These are phyloP conservation scores for Marchantia polymorpha DNA, from an alignment of 225 moss, liverwort and hornwort genomes.

Conservation along the genomic window DNA sequence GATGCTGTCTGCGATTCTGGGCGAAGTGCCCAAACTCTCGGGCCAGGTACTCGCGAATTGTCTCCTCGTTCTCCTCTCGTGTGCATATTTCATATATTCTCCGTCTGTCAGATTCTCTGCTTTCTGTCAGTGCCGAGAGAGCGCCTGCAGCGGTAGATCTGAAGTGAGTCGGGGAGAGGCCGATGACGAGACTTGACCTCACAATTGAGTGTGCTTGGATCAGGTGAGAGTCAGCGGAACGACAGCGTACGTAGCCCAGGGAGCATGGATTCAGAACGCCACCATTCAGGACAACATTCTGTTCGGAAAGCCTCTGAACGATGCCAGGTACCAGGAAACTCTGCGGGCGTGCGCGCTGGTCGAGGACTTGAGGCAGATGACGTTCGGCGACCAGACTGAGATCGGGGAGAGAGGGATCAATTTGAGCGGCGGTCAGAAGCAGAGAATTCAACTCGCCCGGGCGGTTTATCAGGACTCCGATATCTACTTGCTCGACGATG, in stretches of 20 bases:
- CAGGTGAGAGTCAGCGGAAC: conserved; percentile 34
- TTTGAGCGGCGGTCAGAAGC: conserved; percentile 60
- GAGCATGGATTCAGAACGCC: conserved; percentile 56
- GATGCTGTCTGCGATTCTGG: conserved; percentile 44
- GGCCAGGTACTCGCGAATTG: conserved; percentile 36
- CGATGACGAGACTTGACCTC: background rate
- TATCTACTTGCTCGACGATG: conserved; percentile 53
- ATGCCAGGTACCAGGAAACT: conserved; percentile 30
- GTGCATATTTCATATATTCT: too few species aligned
- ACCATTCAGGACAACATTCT: conserved; percentile 52
- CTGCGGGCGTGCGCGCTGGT: conserved; percentile 39
- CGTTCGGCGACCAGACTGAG: conserved; percentile 55
- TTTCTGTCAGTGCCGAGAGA: too few species aligned
- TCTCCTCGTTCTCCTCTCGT: too few species aligned
- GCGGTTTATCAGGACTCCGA: conserved; percentile 56
- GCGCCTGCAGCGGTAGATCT: too few species aligned
- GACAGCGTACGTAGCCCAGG: conserved; percentile 49
- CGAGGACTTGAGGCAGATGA: conserved; percentile 42
- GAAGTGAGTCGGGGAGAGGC: background rate
- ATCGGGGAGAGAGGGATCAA: conserved; percentile 54
- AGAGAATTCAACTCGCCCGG: conserved; percentile 53
- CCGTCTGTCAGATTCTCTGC: background rate
- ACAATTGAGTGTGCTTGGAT: background rate
- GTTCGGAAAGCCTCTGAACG: conserved; percentile 45
- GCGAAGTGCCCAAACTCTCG: conserved; percentile 47